A percentile compares a stretch with the other conserved stretches of the same genome.
Evolutionary conservation across 2,329 filamentous ascomycete species (phyloP).

Genomic region (Aspergillus costaricaensis): DNA sequence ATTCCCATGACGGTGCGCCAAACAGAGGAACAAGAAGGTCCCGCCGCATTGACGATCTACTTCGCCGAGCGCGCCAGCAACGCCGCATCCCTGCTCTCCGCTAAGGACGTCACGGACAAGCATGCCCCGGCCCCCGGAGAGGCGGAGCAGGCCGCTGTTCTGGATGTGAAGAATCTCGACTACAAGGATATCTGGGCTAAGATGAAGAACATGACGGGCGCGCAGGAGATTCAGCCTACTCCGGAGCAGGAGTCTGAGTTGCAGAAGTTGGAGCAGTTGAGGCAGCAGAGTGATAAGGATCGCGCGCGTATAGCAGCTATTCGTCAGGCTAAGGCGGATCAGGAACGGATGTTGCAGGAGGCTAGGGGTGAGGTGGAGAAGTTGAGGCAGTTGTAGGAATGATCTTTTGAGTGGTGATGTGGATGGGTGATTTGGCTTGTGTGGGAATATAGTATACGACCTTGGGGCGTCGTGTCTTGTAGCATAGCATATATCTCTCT

Average conservation of each 20-base stretch:
- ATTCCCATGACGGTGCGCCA: slow-evolving; percentile 81
- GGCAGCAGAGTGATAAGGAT: slow-evolving; percentile 41
- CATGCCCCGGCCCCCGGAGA: slow-evolving; percentile 36
- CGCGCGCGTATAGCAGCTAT: slow-evolving; percentile 39
- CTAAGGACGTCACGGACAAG: slow-evolving; percentile 29
- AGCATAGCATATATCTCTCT: slow-evolving; percentile 25
- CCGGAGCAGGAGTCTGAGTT: slow-evolving; percentile 40
- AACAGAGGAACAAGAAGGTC: slow-evolving; percentile 53
- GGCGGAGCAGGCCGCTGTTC: slow-evolving; percentile 35
- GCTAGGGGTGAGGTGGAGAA: slow-evolving; percentile 48
- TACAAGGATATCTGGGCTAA: slow-evolving; percentile 47
- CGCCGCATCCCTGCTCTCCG: slow-evolving; percentile 28
- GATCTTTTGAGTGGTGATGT: not conserved
- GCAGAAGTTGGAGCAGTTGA: slow-evolving; percentile 38
- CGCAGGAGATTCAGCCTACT: slow-evolving; percentile 36
- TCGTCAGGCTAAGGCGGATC: slow-evolving; percentile 48
- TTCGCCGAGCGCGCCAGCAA: slow-evolving; percentile 39
- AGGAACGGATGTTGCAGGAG: slow-evolving; percentile 47
- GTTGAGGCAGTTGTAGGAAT: slow-evolving; percentile 37
- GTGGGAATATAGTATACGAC: slow-evolving; percentile 7
- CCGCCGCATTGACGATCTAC: slow-evolving; percentile 45
- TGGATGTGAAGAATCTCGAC: slow-evolving; percentile 44
- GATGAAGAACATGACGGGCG: slow-evolving; percentile 45
- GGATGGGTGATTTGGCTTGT: not conserved
- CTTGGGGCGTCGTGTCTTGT: slow-evolving; percentile 20